phyloP scores from a whole-genome alignment of 345 rosid genomes.

The Populus tremula region DNA sequence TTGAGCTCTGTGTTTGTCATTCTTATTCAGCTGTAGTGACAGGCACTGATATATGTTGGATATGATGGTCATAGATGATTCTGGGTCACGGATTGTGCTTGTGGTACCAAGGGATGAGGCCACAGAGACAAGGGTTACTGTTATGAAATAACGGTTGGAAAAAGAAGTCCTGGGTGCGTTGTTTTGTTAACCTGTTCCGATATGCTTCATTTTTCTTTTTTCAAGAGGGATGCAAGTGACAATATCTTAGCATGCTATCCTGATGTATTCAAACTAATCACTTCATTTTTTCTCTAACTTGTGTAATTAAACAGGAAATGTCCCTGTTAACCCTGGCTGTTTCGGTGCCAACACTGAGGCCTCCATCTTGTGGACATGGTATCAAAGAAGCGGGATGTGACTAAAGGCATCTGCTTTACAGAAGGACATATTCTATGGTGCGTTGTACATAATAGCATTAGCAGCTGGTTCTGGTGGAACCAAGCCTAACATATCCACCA shows the following conservation, averaged over 20 bases:
- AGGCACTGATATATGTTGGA: too few species aligned
- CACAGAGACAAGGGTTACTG: too few species aligned
- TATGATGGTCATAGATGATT: too few species aligned
- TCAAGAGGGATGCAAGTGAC: background rate
- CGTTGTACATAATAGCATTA: slow-evolving; percentile 43
- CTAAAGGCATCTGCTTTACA: slow-evolving; percentile 34
- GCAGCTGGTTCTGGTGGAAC: slow-evolving; percentile 55
- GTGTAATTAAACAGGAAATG: slow-evolving; percentile 48
- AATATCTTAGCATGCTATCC: too few species aligned
- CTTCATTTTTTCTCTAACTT: background rate
- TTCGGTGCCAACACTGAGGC: slow-evolving; percentile 41
- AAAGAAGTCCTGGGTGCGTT: too few species aligned
- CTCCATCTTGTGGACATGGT: slow-evolving; percentile 41
- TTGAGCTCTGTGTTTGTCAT: too few species aligned
- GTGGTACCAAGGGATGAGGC: too few species aligned
- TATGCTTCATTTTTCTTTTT: background rate
- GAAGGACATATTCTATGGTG: slow-evolving; percentile 39
- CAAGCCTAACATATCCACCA: slow-evolving; percentile 61
- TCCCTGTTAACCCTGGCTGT: slow-evolving; percentile 46
- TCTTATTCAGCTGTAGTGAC: too few species aligned
- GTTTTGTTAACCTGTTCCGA: too few species aligned
- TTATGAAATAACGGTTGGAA: too few species aligned
- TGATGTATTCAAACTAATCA: too few species aligned
- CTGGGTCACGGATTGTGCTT: too few species aligned
- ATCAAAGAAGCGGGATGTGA: slow-evolving; percentile 33